phyloP scores from a whole-genome alignment of 257 asterid species.

The Solanum stenotomum region DNA sequence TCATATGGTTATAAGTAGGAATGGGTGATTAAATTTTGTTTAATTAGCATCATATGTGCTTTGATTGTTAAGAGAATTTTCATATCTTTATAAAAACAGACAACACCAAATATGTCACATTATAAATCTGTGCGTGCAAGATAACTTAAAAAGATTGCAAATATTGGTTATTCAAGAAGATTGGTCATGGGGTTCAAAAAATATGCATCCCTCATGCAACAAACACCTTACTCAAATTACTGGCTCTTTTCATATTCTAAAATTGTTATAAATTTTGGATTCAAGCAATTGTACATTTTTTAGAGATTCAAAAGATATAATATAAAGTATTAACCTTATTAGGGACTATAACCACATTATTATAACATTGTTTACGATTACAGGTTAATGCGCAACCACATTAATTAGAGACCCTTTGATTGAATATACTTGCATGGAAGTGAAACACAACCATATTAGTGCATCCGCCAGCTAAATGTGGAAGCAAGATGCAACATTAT shows the following conservation, averaged over 20 bases:
- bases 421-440: neutral
- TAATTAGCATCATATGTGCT: neutral
- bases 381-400: neutral
- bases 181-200: neutral
- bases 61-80: neutral
- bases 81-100: neutral
- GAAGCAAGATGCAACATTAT: neutral
- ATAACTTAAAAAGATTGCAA: neutral
- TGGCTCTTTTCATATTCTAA: neutral
- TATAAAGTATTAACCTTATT: too few species aligned
- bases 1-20: neutral
- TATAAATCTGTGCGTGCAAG: neutral
- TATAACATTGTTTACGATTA: neutral
- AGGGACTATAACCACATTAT: too few species aligned
- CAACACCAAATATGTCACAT: neutral
- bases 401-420: neutral
- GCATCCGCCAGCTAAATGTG: neutral
- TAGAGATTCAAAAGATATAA: neutral
- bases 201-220: neutral
- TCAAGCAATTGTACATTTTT: neutral
- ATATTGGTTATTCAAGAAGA: neutral
- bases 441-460: neutral
- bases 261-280: neutral
- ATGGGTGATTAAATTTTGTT: neutral
- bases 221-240: neutral